phyloP scores from a whole-genome alignment of 2,329 filamentous ascomycete genomes.

The Xenoacremonium recifei region DNA sequence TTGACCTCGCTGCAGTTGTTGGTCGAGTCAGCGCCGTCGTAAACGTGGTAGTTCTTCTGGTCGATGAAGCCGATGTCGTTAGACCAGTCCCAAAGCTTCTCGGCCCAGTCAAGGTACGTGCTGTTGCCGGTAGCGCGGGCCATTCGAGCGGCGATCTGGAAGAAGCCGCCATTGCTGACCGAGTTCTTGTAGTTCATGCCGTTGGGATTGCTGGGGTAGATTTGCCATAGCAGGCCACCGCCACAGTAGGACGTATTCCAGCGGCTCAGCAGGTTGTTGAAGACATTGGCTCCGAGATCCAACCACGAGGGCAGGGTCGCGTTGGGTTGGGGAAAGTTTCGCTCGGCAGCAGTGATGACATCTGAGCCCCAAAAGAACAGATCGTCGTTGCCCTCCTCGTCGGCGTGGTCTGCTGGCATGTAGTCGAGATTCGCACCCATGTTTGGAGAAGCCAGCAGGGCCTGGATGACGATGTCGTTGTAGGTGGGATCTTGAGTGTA shows the following conservation, averaged over 20 bases:
- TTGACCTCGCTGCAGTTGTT: conserved; percentile 54
- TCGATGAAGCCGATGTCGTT: conserved; percentile 56
- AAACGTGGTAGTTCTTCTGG: conserved; percentile 49
- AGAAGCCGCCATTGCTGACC: conserved; percentile 78
- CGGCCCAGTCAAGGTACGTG: conserved; percentile 66
- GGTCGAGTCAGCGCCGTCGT: conserved; percentile 58
- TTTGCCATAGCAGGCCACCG: conserved; percentile 80
- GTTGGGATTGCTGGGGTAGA: conserved; percentile 68
- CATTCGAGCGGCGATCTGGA: conserved; percentile 75
- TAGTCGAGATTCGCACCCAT: conserved; percentile 58
- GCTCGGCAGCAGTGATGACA: conserved; percentile 66
- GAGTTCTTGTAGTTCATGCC: conserved; percentile 84
- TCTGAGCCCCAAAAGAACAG: conserved; percentile 73
- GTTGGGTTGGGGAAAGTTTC: conserved; percentile 63
- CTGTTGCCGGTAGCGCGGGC: conserved; percentile 67
- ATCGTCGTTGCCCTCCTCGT: conserved; percentile 72
- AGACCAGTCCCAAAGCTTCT: conserved; percentile 66
- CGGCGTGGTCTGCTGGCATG: conserved; percentile 54
- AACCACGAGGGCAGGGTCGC: conserved; percentile 59
- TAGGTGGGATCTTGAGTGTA: conserved; percentile 63
- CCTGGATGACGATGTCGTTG: conserved; percentile 58
- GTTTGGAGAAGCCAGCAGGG: conserved; percentile 54
- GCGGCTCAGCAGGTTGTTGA: conserved; percentile 65
- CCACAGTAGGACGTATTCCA: conserved; percentile 69
- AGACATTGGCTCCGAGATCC: conserved; percentile 67